Percentiles rank a stretch among this genome's conserved stretches.
Conservation (phyloP, 305 asterid genomes). For the Fraxinus baroniana region DNA sequence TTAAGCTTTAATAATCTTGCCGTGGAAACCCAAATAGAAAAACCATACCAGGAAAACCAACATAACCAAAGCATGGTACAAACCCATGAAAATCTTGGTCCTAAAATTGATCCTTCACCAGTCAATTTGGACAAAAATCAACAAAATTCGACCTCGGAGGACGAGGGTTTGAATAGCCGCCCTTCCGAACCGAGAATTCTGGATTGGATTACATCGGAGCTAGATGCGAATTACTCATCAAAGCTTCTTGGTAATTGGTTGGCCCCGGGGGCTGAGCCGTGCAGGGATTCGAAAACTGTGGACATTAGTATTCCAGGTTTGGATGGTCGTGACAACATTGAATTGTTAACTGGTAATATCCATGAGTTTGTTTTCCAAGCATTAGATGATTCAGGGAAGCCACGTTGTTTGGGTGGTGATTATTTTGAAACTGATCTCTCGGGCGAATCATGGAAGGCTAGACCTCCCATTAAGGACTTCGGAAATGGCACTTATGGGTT, state of each 20-base stretch:
- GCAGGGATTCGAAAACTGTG: constrained; percentile 62
- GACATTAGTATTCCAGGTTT: constrained; percentile 47
- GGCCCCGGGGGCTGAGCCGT: constrained; percentile 61
- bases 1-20: constrained; percentile 33
- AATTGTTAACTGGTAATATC: constrained; percentile 51
- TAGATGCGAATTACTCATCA: constrained; percentile 60
- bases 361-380: constrained; percentile 76
- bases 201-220: constrained; percentile 63
- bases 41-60: constrained; percentile 24
- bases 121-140: constrained; percentile 25
- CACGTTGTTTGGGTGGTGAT: constrained; percentile 78
- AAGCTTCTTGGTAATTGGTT: constrained; percentile 57
- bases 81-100: constrained; percentile 28
- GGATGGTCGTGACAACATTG: constrained; percentile 45
- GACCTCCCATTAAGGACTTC: constrained; percentile 73
- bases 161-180: constrained; percentile 9
- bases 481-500: constrained; percentile 75
- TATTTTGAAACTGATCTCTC: constrained; percentile 86
- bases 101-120: constrained; percentile 18
- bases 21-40: constrained; percentile 21
- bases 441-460: constrained; percentile 75
- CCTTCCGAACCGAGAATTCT: constrained; percentile 25
- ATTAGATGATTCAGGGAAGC: constrained; percentile 60
- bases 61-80: constrained; percentile 33
- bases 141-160: neutral